Conservation (phyloP, 305 asterid genomes). For the Fraxinus velutina region DNA sequence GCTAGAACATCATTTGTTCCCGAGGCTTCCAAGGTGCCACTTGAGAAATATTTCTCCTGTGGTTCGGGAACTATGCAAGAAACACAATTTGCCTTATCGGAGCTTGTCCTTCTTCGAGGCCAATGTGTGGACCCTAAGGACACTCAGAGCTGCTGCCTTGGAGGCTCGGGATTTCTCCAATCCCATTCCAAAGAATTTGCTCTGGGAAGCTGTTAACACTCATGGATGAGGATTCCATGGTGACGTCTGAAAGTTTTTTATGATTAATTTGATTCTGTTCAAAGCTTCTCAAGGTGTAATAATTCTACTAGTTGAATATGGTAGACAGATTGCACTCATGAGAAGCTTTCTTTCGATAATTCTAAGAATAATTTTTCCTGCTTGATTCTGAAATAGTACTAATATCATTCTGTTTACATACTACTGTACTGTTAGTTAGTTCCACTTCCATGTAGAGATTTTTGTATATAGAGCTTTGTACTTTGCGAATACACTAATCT, state of each 20-base stretch:
- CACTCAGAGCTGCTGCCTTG: slow-evolving; percentile 49
- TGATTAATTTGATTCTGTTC: not conserved
- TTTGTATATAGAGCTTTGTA: not conserved
- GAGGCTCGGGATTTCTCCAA: slow-evolving; percentile 44
- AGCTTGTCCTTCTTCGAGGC: slow-evolving; percentile 54
- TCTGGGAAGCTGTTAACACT: slow-evolving; percentile 67
- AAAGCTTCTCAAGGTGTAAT: not conserved
- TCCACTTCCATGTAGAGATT: not conserved
- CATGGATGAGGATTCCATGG: slow-evolving; percentile 43
- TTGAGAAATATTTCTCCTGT: slow-evolving; percentile 60
- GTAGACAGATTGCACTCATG: not conserved
- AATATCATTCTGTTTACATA: not conserved
- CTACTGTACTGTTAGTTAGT: not conserved
- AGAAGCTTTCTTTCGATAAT: not conserved
- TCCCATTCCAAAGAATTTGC: slow-evolving; percentile 48
- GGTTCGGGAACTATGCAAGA: slow-evolving; percentile 62
- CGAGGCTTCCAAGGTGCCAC: slow-evolving; percentile 70
- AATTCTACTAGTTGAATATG: slow-evolving; percentile 7
- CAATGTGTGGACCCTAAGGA: slow-evolving; percentile 41
- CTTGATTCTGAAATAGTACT: not conserved
- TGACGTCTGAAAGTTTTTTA: not conserved
- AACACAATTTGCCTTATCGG: slow-evolving; percentile 55
- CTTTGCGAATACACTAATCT: not conserved
- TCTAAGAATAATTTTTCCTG: not conserved
- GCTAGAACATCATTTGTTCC: slow-evolving; percentile 70